Base-by-base conservation (phyloP, 179 eudicot genomes). In the Heliamphora pulchella region DNA sequence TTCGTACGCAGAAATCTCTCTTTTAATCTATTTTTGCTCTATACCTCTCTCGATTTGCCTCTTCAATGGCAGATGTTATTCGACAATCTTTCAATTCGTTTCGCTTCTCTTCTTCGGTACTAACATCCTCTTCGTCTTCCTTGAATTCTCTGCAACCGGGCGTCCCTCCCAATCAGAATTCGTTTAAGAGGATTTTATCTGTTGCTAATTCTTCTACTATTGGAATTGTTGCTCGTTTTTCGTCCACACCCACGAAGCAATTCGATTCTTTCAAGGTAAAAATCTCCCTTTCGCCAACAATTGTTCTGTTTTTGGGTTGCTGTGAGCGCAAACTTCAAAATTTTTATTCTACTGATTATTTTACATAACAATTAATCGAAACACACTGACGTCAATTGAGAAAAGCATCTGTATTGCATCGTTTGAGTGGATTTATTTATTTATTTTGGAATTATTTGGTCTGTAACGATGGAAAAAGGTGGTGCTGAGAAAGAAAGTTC, bases 21-120 rank as follows among this genome's bases (percentile, higher is more conserved):
- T 57, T 20, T 53, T 8, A 31, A 4, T 65, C 58, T 48, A 10
- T 65, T 14, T 11, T 10, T 31, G 18, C 43, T 1, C 15, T 18
- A 5, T 57, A 31, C 71, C 17, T 54, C 48, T 5, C 66, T 50
- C 2, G 73, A 0, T 62, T 9, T 76, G 10, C 65, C 69, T 61
- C 68, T 81, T 80, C 78, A 46, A 94, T 94, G 98, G 97, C 97
- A 48, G 97, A 89, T 90, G 87, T 86, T 80, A 71, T 91, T 85
- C 87, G 88, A 13, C 79, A 89, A 51, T 88, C 90, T 69, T 82
- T 68, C 81, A 85, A 86, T 87, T 89, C 89, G 13, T 65, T 84
- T 54, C 70, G 80, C 54, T 66, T 65, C 71, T 86, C 86, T 75
- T 83, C 89, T 53, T 87, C 89, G 10, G 67, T 86, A 44, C 81